Evolutionary conservation across 306 rosid genomes (phyloP).

Genomic region (Arachis stenosperma): DNA sequence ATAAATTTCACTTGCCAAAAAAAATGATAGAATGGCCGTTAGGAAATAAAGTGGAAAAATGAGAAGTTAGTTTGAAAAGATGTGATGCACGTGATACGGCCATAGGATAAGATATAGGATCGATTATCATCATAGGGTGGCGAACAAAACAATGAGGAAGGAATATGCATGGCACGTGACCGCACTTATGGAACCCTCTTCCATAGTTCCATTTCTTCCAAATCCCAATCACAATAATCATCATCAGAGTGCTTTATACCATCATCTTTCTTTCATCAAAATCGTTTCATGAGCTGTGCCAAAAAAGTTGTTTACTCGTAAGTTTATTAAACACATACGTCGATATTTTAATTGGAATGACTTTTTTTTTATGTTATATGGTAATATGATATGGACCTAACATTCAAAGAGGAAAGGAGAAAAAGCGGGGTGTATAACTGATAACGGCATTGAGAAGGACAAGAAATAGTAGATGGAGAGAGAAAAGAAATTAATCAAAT

Average conservation of each 20-base stretch:
- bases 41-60: constrained; percentile 30
- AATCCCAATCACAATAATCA: background rate
- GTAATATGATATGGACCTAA: background rate
- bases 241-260: constrained; percentile 17
- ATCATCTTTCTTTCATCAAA: background rate
- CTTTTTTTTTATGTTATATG: no score
- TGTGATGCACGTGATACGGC: constrained; percentile 48
- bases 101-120: no score
- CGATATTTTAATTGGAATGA: background rate
- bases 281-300: background rate
- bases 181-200: constrained; percentile 31
- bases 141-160: constrained; percentile 33
- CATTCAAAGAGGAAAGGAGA: background rate
- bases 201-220: background rate
- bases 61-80: constrained; percentile 36
- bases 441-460: background rate
- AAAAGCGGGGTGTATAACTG: no score
- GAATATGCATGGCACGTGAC: constrained; percentile 40
- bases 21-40: constrained; percentile 32
- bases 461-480: background rate
- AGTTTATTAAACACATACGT: background rate
- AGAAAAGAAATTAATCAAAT: background rate
- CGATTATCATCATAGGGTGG: background rate
- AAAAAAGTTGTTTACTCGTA: background rate
- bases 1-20: background rate